Conservation (phyloP, 176 grass and related monocot genomes). For the Aegilops umbellulata region DNA sequence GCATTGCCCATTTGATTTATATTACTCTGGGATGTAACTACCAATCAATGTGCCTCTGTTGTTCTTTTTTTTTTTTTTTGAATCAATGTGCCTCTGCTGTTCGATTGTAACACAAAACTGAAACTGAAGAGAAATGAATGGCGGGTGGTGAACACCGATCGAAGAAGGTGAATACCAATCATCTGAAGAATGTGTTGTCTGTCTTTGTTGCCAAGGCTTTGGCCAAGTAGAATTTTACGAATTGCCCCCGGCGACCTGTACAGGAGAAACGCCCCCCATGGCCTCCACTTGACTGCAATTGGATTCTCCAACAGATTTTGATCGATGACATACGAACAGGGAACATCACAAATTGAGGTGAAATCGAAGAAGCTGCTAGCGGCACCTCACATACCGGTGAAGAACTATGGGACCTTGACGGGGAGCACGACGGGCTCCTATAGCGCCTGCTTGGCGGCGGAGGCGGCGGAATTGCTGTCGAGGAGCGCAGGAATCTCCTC, state of each 20-base stretch:
- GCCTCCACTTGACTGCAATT: slow-evolving; percentile 53
- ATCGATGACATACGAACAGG: background rate
- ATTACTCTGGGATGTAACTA: too few species aligned
- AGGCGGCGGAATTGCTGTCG: background rate
- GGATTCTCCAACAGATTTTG: background rate
- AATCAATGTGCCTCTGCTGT: background rate
- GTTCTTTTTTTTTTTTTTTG: too few species aligned
- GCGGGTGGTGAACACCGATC: too few species aligned
- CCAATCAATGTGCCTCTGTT: background rate
- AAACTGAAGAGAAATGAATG: background rate
- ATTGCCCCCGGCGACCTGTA: slow-evolving; percentile 41
- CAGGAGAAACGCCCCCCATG: slow-evolving; percentile 65
- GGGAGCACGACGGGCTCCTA: slow-evolving; percentile 67
- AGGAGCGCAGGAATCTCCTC: slow-evolving; percentile 39
- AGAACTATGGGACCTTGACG: slow-evolving; percentile 66
- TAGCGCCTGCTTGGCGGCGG: slow-evolving; percentile 65
- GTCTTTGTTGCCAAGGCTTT: slow-evolving; percentile 63
- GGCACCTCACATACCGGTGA: slow-evolving; percentile 42
- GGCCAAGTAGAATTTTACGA: slow-evolving; percentile 54
- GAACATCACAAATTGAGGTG: background rate
- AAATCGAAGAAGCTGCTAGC: background rate
- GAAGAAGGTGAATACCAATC: background rate
- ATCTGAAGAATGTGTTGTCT: slow-evolving; percentile 71
- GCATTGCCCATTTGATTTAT: too few species aligned
- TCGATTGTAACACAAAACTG: background rate